phyloP scores from a whole-genome alignment of 2,329 filamentous ascomycete genomes.

The Microsporum ferrugineum region DNA sequence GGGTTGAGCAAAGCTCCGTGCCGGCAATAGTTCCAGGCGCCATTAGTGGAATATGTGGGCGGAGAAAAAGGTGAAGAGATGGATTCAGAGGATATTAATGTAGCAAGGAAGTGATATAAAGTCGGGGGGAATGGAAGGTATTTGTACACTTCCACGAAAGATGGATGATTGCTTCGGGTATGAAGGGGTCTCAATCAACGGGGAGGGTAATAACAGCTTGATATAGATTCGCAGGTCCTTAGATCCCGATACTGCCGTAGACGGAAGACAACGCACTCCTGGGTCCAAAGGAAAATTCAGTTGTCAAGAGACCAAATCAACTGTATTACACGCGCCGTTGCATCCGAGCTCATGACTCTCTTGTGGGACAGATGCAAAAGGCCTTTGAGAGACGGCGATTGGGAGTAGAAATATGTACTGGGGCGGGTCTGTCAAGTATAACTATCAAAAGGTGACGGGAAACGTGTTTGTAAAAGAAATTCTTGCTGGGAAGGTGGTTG shows the following conservation, averaged over 20 bases:
- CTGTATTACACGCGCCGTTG: constrained; percentile 4
- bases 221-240: neutral
- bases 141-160: neutral
- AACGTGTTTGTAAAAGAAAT: neutral
- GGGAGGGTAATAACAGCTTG: neutral
- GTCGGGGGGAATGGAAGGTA: neutral
- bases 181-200: neutral
- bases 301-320: neutral
- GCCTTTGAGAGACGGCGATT: neutral
- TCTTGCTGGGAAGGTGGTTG: neutral
- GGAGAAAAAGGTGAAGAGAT: neutral
- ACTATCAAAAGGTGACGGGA: neutral
- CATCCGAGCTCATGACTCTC: neutral
- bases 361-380: constrained; percentile 1
- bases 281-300: neutral
- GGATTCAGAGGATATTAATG: neutral
- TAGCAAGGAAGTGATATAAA: neutral
- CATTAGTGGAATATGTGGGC: constrained; percentile 6
- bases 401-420: neutral
- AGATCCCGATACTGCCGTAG: neutral
- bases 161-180: neutral
- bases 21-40: constrained; percentile 8
- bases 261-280: constrained; percentile 3
- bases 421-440: neutral
- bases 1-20: neutral